Evolutionary conservation across 768 basidiomycete species (phyloP).

Genomic region (Suillus paluster): DNA sequence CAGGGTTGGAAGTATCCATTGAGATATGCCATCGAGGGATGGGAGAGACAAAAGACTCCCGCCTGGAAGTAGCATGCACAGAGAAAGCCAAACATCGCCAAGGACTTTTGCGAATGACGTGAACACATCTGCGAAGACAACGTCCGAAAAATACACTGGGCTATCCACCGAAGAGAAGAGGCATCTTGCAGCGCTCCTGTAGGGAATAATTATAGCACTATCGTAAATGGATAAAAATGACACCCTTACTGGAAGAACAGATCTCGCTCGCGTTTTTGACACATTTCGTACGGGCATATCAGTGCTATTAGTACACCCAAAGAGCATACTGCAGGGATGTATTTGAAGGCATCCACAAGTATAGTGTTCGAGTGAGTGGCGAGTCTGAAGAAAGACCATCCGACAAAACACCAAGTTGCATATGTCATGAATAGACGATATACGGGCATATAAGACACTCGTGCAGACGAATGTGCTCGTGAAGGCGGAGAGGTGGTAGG

Average conservation of each 20-base stretch:
- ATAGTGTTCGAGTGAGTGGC: constrained; percentile 58
- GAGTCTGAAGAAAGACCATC: constrained; percentile 72
- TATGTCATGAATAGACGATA: constrained; percentile 75
- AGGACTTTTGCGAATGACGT: constrained; percentile 97
- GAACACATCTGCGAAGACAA: constrained; percentile 92
- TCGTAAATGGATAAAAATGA: background rate
- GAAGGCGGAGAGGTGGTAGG: constrained; percentile 24
- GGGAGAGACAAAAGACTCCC: constrained; percentile 74
- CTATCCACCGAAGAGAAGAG: constrained; percentile 61
- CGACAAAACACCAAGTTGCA: constrained; percentile 57
- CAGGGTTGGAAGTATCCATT: constrained; percentile 80
- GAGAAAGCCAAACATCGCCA: constrained; percentile 90
- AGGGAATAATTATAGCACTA: constrained; percentile 1
- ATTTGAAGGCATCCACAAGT: constrained; percentile 76
- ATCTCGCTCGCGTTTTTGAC: constrained; percentile 74
- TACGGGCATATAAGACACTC: constrained; percentile 55
- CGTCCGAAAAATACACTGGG: constrained; percentile 85
- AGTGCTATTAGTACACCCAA: constrained; percentile 60
- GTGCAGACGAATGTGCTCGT: constrained; percentile 31
- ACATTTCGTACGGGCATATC: constrained; percentile 67
- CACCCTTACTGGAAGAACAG: constrained; percentile 75
- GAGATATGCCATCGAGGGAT: constrained; percentile 59
- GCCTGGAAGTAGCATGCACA: constrained; percentile 85
- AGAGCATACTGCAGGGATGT: constrained; percentile 71
- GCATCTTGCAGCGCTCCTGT: constrained; percentile 77